Percentiles rank a stretch among this genome's conserved stretches.
These are phyloP conservation scores for Exophiala dermatitidis DNA, from an alignment of 2,329 filamentous ascomycete species.

Conservation along the genomic window DNA sequence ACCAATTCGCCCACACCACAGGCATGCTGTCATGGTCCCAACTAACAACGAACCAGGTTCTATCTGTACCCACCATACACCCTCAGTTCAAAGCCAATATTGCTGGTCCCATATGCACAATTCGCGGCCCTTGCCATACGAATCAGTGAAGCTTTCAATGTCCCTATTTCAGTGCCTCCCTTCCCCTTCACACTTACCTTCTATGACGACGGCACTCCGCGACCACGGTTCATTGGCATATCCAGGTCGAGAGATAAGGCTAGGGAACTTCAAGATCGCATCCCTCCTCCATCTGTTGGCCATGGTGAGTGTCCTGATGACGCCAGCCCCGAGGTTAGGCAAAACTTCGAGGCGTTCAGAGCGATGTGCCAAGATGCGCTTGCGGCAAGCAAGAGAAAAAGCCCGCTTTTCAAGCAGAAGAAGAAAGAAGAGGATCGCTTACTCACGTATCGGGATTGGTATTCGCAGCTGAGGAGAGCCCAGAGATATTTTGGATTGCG, in stretches of 20 bases:
- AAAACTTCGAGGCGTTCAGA: constrained; percentile 44
- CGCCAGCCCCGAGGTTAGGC: constrained; percentile 26
- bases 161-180: constrained; percentile 53
- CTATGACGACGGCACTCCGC: constrained; percentile 51
- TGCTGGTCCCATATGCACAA: constrained; percentile 63
- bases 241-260: constrained; percentile 43
- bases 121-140: constrained; percentile 56
- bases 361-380: constrained; percentile 48
- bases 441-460: constrained; percentile 47
- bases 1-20: no score
- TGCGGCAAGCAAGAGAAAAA: constrained; percentile 46
- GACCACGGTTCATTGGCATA: constrained; percentile 61
- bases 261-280: constrained; percentile 31
- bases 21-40: background rate
- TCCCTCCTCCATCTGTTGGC: constrained; percentile 29
- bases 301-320: constrained; percentile 27
- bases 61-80: constrained; percentile 54
- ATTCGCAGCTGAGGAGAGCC: constrained; percentile 53
- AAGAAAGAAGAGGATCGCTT: constrained; percentile 46
- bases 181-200: constrained; percentile 58
- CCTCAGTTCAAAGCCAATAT: constrained; percentile 46
- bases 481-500: constrained; percentile 67
- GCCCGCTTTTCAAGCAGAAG: constrained; percentile 39
- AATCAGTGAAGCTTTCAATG: constrained; percentile 55
- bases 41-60: constrained; percentile 45